phyloP scores from a whole-genome alignment of 2,329 filamentous ascomycete species.

The Pleomassaria siparia region DNA sequence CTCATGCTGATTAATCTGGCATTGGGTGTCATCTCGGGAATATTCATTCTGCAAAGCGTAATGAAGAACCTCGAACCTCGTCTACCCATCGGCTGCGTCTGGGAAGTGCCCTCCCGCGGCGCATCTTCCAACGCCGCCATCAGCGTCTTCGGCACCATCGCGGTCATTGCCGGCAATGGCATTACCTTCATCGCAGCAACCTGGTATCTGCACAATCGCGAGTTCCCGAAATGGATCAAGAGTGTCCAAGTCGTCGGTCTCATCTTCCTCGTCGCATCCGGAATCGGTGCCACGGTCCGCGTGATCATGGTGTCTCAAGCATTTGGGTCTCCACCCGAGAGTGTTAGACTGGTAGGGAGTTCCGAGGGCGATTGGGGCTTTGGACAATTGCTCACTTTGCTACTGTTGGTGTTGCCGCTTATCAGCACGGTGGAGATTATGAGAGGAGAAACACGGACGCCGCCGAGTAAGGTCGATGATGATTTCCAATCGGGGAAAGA shows the following conservation, averaged over 20 bases:
- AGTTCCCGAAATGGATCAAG: constrained; percentile 56
- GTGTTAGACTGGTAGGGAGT: constrained; percentile 52
- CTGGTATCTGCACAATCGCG: constrained; percentile 64
- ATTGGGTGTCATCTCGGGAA: constrained; percentile 58
- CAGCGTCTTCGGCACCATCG: constrained; percentile 62
- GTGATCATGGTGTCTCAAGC: constrained; percentile 62
- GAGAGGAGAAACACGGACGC: constrained; percentile 52
- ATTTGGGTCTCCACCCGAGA: constrained; percentile 54
- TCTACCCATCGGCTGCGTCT: constrained; percentile 64
- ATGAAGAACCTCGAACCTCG: constrained; percentile 54
- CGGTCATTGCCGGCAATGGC: constrained; percentile 61
- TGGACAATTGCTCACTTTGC: constrained; percentile 61
- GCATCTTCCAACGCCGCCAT: constrained; percentile 47
- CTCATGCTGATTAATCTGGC: constrained; percentile 67
- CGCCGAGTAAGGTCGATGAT: constrained; percentile 45
- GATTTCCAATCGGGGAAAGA: constrained; percentile 19
- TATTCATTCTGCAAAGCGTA: constrained; percentile 60
- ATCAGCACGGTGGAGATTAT: constrained; percentile 63
- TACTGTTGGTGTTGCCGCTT: constrained; percentile 62
- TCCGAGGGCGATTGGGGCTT: constrained; percentile 64
- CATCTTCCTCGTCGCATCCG: constrained; percentile 54
- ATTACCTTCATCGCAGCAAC: constrained; percentile 62
- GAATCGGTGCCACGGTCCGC: constrained; percentile 60
- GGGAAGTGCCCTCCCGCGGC: constrained; percentile 48
- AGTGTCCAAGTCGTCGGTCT: constrained; percentile 57